Percentiles rank a stretch among this genome's conserved stretches.
These are phyloP conservation scores for Bryum argenteum DNA, from an alignment of 225 moss, liverwort and hornwort genomes.

Conservation along the genomic window DNA sequence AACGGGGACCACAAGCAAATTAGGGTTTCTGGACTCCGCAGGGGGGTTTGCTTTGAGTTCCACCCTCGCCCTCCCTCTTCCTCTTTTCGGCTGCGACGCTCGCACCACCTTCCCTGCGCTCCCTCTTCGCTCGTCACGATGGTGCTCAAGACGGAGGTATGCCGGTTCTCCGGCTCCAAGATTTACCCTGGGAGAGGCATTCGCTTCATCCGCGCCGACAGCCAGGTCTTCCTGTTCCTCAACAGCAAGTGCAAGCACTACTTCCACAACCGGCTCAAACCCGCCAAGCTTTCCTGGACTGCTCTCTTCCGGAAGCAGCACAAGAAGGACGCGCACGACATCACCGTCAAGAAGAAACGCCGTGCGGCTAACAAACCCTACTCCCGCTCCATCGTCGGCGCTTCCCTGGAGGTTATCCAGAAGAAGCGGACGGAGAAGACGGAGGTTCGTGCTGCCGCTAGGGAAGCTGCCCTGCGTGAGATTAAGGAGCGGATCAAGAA, in stretches of 20 bases:
- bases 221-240: conserved; percentile 36
- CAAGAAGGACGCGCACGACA: conserved; percentile 40
- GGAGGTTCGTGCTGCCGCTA: conserved; percentile 33
- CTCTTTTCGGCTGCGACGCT: conserved; percentile 22
- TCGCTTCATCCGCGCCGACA: conserved; percentile 37
- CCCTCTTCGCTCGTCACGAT: conserved; percentile 21
- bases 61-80: fast-evolving
- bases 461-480: conserved; percentile 36
- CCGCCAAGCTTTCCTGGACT: conserved; percentile 55
- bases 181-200: conserved; percentile 36
- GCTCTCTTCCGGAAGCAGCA: conserved; percentile 56
- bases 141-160: conserved; percentile 50
- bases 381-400: conserved; percentile 54
- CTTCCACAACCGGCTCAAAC: conserved; percentile 42
- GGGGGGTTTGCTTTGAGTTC: not conserved
- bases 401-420: conserved; percentile 42
- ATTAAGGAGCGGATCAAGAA: conserved; percentile 49
- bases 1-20: not conserved
- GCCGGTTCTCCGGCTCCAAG: conserved; percentile 39
- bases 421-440: conserved; percentile 42
- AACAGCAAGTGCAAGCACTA: conserved; percentile 43
- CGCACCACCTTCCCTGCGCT: not conserved
- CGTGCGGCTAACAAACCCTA: conserved; percentile 47
- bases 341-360: conserved; percentile 49
- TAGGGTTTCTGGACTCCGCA: conserved; percentile 18